Base-by-base conservation (phyloP, 2,329 filamentous ascomycete species). In the Talaromyces atroroseus region DNA sequence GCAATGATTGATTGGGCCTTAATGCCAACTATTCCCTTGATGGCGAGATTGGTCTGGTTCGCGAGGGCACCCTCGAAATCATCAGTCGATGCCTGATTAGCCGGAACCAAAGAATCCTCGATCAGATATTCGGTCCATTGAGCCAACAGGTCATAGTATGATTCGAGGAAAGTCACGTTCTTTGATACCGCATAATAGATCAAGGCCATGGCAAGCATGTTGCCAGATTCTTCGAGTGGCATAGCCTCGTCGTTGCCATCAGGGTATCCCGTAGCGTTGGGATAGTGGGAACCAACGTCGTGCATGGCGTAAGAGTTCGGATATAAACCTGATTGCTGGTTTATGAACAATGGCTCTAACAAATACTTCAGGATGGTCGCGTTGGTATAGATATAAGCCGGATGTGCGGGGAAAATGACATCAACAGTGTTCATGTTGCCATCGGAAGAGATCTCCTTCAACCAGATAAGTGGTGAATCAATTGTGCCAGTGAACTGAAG, bases 1-100 rank as follows among this genome's bases (percentile, higher is more conserved):
- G 80, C 75, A 61, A 84, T 81, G 20, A 75, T 71, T 2, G 79
- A 71, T 80, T 84, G 83, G 40, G 81, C 81, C 63, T 79, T 73
- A 55, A 84, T 79, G 38, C 80, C 81, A 60, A 84, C 80, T 53
- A 84, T 83, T 44, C 81, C 81, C 66, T 84, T 84, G 40, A 84
- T 71, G 0, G 80, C 81, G 44, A 84, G 73, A 60, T 84, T 83
- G 16, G 82, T 84, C 67, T 83, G 80, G 62, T 82, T 82, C 11
- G 67, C 66, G 3, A 70, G 56, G 14, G 58, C 55, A 14, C 71
- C 70, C 1, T 70, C 63, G n/a, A 67, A 69, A 49, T 76, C 74
- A 55, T 74, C 71, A 1, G 72, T 71, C 1, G 69, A 70, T 16
- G 72, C 62, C 56, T 76, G 73, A 2, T 64, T 56, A 5, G 61